Percentiles rank a stretch among this genome's conserved stretches.
Conservation (phyloP, 225 moss, liverwort and hornwort species). For the Physcomitrium patens region DNA sequence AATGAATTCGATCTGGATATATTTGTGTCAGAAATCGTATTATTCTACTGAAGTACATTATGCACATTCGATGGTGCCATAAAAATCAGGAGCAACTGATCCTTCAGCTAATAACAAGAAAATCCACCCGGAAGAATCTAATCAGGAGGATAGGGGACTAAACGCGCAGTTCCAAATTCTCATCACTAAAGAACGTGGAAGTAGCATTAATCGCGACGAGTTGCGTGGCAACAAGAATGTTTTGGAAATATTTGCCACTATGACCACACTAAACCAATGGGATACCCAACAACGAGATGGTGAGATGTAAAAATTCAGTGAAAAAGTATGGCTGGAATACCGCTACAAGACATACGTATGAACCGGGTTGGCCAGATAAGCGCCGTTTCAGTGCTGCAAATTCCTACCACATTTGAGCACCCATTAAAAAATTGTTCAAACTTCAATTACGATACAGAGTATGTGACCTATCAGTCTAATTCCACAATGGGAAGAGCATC, state of each 20-base stretch:
- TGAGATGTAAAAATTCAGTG: neutral
- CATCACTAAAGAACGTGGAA: conserved; percentile 3
- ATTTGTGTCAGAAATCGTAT: neutral
- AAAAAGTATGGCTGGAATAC: conserved; percentile 52
- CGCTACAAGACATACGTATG: conserved; percentile 83
- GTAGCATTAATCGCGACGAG: neutral
- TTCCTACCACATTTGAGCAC: conserved; percentile 61
- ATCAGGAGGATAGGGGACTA: neutral
- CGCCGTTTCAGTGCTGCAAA: conserved; percentile 80
- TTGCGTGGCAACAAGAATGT: neutral
- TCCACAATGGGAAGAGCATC: neutral
- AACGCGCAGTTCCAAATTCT: neutral
- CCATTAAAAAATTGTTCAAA: conserved; percentile 18
- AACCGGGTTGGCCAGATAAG: conserved; percentile 62
- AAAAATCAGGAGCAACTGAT: conserved; percentile 3
- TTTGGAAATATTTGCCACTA: too few species aligned
- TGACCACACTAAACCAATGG: neutral
- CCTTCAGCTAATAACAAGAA: neutral
- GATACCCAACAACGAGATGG: conserved; percentile 11
- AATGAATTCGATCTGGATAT: conserved; percentile 10
- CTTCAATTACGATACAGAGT: neutral
- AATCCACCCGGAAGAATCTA: neutral
- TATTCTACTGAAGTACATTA: neutral
- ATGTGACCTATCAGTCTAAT: neutral
- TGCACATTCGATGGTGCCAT: neutral